phyloP scores from a whole-genome alignment of 2,329 filamentous ascomycete genomes.

The Fusarium albidum region DNA sequence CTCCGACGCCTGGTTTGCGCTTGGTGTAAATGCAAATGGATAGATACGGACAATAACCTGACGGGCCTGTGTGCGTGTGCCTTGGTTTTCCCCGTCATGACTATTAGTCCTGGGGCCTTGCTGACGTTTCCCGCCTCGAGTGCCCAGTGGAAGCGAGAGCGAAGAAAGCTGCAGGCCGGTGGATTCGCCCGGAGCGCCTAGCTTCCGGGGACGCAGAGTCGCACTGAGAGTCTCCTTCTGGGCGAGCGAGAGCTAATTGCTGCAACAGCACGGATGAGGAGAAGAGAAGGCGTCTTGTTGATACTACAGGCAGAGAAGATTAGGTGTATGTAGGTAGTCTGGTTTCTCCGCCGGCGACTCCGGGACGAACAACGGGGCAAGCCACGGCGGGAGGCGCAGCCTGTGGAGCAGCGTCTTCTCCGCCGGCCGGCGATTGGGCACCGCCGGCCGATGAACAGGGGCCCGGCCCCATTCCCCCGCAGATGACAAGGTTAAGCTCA shows the following conservation, averaged over 20 bases:
- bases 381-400: constrained; percentile 45
- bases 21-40: background rate
- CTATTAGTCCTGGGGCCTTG: background rate
- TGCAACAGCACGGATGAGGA: constrained; percentile 37
- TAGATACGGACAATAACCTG: no score
- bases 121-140: constrained; percentile 9
- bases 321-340: constrained; percentile 25
- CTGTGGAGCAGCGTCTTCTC: constrained; percentile 30
- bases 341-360: constrained; percentile 41
- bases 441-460: constrained; percentile 20
- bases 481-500: constrained; percentile 17
- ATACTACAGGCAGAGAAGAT: constrained; percentile 23
- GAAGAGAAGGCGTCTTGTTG: constrained; percentile 32
- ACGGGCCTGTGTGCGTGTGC: no score
- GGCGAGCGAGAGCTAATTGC: constrained; percentile 22
- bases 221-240: constrained; percentile 7
- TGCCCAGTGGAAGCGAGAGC: constrained; percentile 16
- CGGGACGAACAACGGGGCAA: constrained; percentile 36
- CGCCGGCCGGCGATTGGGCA: constrained; percentile 31
- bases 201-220: constrained; percentile 10
- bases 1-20: background rate
- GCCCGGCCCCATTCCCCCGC: constrained; percentile 22
- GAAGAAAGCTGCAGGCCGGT: constrained; percentile 20
- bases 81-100: no score
- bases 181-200: constrained; percentile 24